Percentiles rank a stretch among this genome's conserved stretches.
Conservation (phyloP, 225 moss, liverwort and hornwort genomes). For the Polytrichum commune region DNA sequence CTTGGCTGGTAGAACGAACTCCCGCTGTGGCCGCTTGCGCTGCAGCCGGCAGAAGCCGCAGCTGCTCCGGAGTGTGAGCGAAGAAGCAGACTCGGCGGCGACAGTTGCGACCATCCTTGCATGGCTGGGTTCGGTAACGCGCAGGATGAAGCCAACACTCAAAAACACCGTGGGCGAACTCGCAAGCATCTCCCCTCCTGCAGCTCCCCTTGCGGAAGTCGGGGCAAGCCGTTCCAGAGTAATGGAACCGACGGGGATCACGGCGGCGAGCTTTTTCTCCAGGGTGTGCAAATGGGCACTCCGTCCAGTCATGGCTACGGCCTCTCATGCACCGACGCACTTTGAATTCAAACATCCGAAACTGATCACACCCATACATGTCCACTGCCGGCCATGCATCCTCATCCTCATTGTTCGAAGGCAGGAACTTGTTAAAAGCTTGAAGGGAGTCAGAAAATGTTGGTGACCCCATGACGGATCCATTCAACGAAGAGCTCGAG, state of each 20-base stretch:
- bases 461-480: constrained; percentile 67
- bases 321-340: constrained; percentile 99
- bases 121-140: constrained; percentile 92
- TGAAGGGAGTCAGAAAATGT: constrained; percentile 65
- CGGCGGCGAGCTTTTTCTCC: constrained; percentile 95
- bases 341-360: constrained; percentile 99
- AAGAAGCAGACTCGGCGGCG: constrained; percentile 96
- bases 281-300: constrained; percentile 97
- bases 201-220: constrained; percentile 98
- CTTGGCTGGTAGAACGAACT: constrained; percentile 46
- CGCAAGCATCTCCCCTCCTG: constrained; percentile 91
- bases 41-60: constrained; percentile 87
- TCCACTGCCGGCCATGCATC: constrained; percentile 91
- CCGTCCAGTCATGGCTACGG: constrained; percentile 98
- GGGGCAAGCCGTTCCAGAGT: constrained; percentile 95
- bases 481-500: constrained; percentile 38
- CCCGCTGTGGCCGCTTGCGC: constrained; percentile 84
- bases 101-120: constrained; percentile 96
- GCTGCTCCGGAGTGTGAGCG: constrained; percentile 92
- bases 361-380: constrained; percentile 98
- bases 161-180: constrained; percentile 96
- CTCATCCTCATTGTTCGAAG: constrained; percentile 96
- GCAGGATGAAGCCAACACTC: constrained; percentile 99
- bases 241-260: constrained; percentile 95
- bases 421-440: constrained; percentile 73